These are phyloP conservation scores for Globisporangium emineosum DNA, from an alignment of 352 stramenopile genomes.

Conservation along the genomic window DNA sequence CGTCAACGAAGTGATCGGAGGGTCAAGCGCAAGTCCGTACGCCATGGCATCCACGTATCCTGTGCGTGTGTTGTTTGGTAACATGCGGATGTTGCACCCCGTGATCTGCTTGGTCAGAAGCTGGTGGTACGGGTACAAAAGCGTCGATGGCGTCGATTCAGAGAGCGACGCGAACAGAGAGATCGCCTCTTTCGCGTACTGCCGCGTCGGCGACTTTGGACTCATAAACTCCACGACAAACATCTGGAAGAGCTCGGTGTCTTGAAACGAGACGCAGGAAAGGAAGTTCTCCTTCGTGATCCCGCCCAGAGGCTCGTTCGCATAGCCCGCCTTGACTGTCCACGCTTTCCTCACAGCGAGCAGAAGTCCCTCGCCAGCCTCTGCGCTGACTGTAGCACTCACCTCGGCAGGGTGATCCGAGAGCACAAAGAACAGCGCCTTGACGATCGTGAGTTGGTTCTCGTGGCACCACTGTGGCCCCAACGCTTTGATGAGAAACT, in stretches of 20 bases:
- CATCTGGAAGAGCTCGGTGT: constrained; percentile 85
- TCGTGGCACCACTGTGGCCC: constrained; percentile 79
- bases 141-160: constrained; percentile 51
- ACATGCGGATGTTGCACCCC: constrained; percentile 67
- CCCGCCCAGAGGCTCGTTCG: constrained; percentile 30
- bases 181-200: constrained; percentile 76
- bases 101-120: constrained; percentile 86
- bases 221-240: constrained; percentile 87
- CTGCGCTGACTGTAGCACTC: constrained; percentile 66
- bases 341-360: constrained; percentile 58
- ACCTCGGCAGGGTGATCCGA: constrained; percentile 85
- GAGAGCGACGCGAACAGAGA: constrained; percentile 50
- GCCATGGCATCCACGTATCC: constrained; percentile 87
- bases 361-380: constrained; percentile 65
- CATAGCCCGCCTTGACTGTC: constrained; percentile 36
- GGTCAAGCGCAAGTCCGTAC: constrained; percentile 67
- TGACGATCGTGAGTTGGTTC: constrained; percentile 83
- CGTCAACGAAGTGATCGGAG: constrained; percentile 77
- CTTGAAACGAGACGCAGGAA: constrained; percentile 74
- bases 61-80: constrained; percentile 62
- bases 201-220: constrained; percentile 57
- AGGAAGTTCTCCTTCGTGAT: constrained; percentile 59
- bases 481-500: constrained; percentile 62
- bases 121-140: constrained; percentile 84
- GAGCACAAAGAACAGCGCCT: constrained; percentile 85